These are phyloP conservation scores for Ceratocystis papillata DNA, from an alignment of 2,329 filamentous ascomycete genomes.

Conservation along the genomic window DNA sequence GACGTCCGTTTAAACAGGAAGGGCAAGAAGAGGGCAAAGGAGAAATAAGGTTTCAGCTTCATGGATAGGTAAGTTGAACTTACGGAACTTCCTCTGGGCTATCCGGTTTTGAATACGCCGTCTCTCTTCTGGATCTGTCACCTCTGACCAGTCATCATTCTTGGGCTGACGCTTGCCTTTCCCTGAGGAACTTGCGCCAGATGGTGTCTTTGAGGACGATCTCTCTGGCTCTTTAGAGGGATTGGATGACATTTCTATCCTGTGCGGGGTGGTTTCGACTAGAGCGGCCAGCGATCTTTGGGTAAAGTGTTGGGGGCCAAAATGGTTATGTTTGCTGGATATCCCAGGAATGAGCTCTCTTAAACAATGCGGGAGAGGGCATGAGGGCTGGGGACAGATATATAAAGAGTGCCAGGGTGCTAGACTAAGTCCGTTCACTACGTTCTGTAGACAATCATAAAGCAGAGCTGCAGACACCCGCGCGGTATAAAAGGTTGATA, in stretches of 20 bases:
- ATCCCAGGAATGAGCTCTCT: too few species aligned
- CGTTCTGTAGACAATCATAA: too few species aligned
- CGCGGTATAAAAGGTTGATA: too few species aligned
- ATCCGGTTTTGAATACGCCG: constrained; percentile 66
- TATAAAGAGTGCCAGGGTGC: too few species aligned
- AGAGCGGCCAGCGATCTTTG: too few species aligned
- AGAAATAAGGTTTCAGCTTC: background rate
- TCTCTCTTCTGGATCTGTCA: constrained; percentile 59
- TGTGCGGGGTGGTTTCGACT: background rate
- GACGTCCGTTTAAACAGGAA: too few species aligned
- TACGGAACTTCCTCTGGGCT: constrained; percentile 66
- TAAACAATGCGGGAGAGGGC: too few species aligned
- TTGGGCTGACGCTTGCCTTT: constrained; percentile 35
- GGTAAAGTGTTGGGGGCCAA: background rate
- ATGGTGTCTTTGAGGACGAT: background rate
- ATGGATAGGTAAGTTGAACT: constrained; percentile 28
- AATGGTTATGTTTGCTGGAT: too few species aligned
- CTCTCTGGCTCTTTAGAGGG: constrained; percentile 27
- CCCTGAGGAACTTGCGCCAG: constrained; percentile 9
- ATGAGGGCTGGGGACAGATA: too few species aligned
- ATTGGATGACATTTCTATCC: constrained; percentile 30
- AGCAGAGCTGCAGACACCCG: too few species aligned
- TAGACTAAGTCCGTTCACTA: too few species aligned
- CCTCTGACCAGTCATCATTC: constrained; percentile 56
- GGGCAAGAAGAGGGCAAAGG: background rate